These are phyloP conservation scores for Viola pubescens DNA, from an alignment of 441 rosid species.

Conservation along the genomic window DNA sequence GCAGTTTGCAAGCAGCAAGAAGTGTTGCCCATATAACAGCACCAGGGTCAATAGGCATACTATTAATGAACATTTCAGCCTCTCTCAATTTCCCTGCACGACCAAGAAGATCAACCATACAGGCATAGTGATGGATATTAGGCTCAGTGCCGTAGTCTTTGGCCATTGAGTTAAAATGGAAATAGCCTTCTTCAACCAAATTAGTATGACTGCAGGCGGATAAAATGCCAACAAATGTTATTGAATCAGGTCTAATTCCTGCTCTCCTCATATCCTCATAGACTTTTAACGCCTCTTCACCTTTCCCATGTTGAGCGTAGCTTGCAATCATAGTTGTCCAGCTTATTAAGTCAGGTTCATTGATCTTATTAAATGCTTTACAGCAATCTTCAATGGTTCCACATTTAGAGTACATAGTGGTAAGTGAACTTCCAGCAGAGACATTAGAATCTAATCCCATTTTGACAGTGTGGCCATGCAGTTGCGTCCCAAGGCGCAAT, in stretches of 20 bases:
- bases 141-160: constrained; percentile 56
- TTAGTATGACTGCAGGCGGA: constrained; percentile 77
- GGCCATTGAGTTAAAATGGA: constrained; percentile 50
- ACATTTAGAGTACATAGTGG: constrained; percentile 61
- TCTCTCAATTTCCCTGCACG: constrained; percentile 65
- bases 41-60: constrained; percentile 51
- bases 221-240: constrained; percentile 58
- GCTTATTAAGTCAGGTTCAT: constrained; percentile 51
- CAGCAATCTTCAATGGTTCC: constrained; percentile 59
- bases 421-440: constrained; percentile 67
- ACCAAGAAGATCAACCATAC: constrained; percentile 81
- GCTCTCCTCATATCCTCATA: constrained; percentile 45
- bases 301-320: constrained; percentile 74
- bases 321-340: constrained; percentile 72
- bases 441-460: constrained; percentile 48
- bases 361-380: constrained; percentile 51
- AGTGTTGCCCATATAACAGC: constrained; percentile 69
- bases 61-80: constrained; percentile 54
- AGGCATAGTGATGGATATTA: constrained; percentile 51
- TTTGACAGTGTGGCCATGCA: constrained; percentile 50
- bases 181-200: constrained; percentile 61
- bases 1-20: constrained; percentile 71
- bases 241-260: constrained; percentile 55
- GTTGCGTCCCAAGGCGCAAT: constrained; percentile 47
- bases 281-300: constrained; percentile 45